Evolutionary conservation across 306 rosid species (phyloP).

Genomic region (Calophaca sinica): DNA sequence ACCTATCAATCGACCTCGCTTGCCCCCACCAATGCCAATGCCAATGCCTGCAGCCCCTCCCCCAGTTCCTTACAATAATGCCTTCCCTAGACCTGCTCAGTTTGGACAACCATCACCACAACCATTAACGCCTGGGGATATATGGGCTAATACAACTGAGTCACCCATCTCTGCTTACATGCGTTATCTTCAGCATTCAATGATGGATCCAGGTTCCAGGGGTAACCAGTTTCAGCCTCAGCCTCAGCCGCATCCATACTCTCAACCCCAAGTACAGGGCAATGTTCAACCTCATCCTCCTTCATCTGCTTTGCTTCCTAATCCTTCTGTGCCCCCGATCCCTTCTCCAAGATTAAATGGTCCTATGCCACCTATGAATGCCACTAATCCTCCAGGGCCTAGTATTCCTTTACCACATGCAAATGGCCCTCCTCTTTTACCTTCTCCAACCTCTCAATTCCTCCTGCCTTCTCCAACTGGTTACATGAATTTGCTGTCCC

Average conservation of each 20-base stretch:
- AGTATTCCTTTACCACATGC: slow-evolving; percentile 59
- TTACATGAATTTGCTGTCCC: slow-evolving; percentile 74
- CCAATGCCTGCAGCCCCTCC: slow-evolving; percentile 65
- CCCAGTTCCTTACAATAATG: slow-evolving; percentile 60
- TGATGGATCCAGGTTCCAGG: slow-evolving; percentile 67
- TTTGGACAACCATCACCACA: slow-evolving; percentile 68
- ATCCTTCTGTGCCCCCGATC: slow-evolving; percentile 54
- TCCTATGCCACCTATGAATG: slow-evolving; percentile 55
- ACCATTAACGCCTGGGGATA: slow-evolving; percentile 59
- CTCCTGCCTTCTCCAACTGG: slow-evolving; percentile 84
- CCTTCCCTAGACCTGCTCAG: slow-evolving; percentile 64
- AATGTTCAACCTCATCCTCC: slow-evolving; percentile 51
- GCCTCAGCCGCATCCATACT: slow-evolving; percentile 49
- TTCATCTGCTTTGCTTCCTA: slow-evolving; percentile 70
- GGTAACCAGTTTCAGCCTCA: slow-evolving; percentile 54
- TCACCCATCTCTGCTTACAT: slow-evolving; percentile 93
- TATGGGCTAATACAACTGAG: slow-evolving; percentile 72
- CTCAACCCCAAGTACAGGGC: slow-evolving; percentile 56
- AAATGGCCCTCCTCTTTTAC: slow-evolving; percentile 69
- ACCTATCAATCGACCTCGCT: slow-evolving; percentile 70
- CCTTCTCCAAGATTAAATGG: slow-evolving; percentile 67
- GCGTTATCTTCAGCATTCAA: slow-evolving; percentile 88
- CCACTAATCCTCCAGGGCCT: slow-evolving; percentile 50
- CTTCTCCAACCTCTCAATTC: slow-evolving; percentile 89
- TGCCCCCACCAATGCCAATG: slow-evolving; percentile 58